Conservation (phyloP, 495 filamentous ascomycete genomes). For the Chaetomium fimeti region DNA sequence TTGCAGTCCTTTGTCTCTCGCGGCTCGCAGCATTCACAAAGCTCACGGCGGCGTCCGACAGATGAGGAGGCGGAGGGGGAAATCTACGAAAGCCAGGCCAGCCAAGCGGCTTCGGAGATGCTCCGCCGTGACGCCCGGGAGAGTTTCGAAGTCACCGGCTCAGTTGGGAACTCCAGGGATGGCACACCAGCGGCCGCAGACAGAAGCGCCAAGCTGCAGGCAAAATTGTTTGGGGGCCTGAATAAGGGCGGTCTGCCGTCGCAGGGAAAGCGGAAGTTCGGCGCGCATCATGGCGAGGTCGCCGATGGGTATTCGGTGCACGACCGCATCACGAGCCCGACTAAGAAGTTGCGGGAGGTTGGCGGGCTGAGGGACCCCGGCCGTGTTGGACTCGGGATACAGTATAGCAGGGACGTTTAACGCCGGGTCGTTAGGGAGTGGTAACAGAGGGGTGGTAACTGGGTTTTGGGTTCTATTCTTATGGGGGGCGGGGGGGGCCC, state of each 20-base stretch:
- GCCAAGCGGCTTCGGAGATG: slow-evolving; percentile 57
- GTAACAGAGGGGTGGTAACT: too few species aligned
- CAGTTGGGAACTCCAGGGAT: slow-evolving; percentile 43
- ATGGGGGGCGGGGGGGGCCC: too few species aligned
- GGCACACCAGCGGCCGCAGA: slow-evolving; percentile 45
- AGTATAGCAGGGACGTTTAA: slow-evolving; percentile 40
- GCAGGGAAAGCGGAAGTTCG: slow-evolving; percentile 59
- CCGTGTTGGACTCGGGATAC: slow-evolving; percentile 65
- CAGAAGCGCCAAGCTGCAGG: slow-evolving; percentile 55
- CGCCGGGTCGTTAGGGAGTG: neutral
- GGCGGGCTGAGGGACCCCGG: slow-evolving; percentile 34
- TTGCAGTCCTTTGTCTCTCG: slow-evolving; percentile 52
- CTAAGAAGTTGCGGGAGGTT: slow-evolving; percentile 62
- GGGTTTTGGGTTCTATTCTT: neutral
- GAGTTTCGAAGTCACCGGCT: slow-evolving; percentile 49
- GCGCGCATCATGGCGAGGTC: slow-evolving; percentile 40
- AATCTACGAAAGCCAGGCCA: slow-evolving; percentile 50
- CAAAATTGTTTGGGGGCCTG: slow-evolving; percentile 66
- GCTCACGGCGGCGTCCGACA: slow-evolving; percentile 22
- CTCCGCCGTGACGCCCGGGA: slow-evolving; percentile 52
- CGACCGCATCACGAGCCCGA: slow-evolving; percentile 41
- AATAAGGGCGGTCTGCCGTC: slow-evolving; percentile 51
- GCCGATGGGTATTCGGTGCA: slow-evolving; percentile 36
- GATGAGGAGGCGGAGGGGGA: slow-evolving; percentile 38
- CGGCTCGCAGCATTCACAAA: slow-evolving; percentile 33